Conservation (phyloP, 768 basidiomycete species). For the Lactifluus volemus region DNA sequence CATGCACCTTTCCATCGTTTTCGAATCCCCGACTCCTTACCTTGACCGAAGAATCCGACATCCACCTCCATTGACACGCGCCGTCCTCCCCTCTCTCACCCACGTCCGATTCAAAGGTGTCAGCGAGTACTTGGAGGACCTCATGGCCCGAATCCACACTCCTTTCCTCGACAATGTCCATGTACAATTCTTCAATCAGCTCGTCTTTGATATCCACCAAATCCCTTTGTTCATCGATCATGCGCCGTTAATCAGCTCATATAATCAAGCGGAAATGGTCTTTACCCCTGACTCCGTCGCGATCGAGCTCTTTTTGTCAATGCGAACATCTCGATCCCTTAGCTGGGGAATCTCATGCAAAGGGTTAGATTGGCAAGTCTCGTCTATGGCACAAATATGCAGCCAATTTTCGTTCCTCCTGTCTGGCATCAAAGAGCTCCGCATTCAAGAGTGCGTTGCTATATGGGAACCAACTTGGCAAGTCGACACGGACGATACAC, state of each 20-base stretch:
- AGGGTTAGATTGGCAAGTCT: neutral
- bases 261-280: neutral
- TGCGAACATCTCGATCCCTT: neutral
- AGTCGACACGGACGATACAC: neutral
- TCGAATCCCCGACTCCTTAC: no score
- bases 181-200: no score
- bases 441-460: neutral
- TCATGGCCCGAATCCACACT: no score
- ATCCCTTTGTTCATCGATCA: neutral
- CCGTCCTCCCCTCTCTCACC: no score
- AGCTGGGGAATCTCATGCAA: neutral
- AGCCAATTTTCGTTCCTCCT: neutral
- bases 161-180: no score
- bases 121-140: no score
- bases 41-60: no score
- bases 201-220: no score
- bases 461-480: neutral
- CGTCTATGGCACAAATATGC: neutral
- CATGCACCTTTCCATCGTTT: no score
- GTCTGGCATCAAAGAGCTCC: neutral
- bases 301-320: neutral
- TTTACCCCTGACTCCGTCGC: neutral
- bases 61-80: no score
- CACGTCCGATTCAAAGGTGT: no score
- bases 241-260: neutral